Evolutionary conservation across 2,329 filamentous ascomycete species (phyloP), one percentile per base, ranked within the genome.

Genomic region (Eutypella sp.): DNA sequence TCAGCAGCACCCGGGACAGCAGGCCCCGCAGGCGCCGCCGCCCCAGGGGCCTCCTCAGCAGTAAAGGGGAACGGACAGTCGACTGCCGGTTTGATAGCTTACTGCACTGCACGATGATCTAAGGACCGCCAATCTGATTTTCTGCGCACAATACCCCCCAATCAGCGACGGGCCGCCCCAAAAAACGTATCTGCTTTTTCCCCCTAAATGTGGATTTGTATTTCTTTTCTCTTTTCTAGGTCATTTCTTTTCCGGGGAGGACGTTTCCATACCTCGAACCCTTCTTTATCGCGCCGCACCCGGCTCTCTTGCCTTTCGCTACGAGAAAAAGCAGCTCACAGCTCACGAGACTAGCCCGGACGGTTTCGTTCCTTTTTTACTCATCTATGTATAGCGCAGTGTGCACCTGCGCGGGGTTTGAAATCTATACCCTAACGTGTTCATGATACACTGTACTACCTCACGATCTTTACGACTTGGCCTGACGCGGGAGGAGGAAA

Each of bases 41-140:
- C 66, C 63, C 41, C 70, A 69, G 53, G 68, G 60, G 33, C 59
- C 58, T 34, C 65, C 62, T 11, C 64, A 72, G 48, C 76, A 74
- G 57, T 74, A 69, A 50, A n/a, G 36, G 19, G 19, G n/a, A n/a
- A n/a, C n/a, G n/a, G n/a, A n/a, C n/a, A n/a, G n/a, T n/a, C n/a
- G n/a, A n/a, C n/a, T n/a, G n/a, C n/a, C n/a, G n/a, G n/a, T n/a
- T n/a, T n/a, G n/a, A n/a, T n/a, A n/a, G n/a, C n/a, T n/a, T n/a
- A n/a, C 20, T 39, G 19, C 23, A 39, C 11, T n/a, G 23, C 9
- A 22, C 22, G 19, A 22, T 22, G 19, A 22, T n/a, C 20, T 15
- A 39, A 22, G 19, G 19, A 33, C 36, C 36, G 19, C 11, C 11
- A 15, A 22, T 22, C 36, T 45, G 42, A 20, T 45, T 43, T 45